These are phyloP conservation scores for Albatrellus sp. DNA, from an alignment of 1,284 basidiomycete species.

Conservation along the genomic window DNA sequence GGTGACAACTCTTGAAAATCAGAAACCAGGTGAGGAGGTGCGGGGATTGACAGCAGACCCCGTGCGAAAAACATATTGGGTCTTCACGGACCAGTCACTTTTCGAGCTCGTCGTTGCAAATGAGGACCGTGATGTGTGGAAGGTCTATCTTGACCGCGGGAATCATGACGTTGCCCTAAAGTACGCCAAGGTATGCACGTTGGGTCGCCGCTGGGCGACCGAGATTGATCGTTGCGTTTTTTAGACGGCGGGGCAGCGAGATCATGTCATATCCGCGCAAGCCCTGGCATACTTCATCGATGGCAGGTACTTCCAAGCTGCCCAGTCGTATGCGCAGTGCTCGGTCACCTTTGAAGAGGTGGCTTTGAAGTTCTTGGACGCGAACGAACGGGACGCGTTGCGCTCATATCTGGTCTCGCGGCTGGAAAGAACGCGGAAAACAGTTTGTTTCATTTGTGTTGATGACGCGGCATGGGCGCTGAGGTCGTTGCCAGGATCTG, in stretches of 20 bases:
- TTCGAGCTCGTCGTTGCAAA: slow-evolving; percentile 83
- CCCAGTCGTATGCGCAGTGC: slow-evolving; percentile 84
- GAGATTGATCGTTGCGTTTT: slow-evolving; percentile 5
- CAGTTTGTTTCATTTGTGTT: slow-evolving; percentile 33
- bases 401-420: slow-evolving; percentile 84
- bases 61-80: slow-evolving; percentile 86
- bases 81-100: slow-evolving; percentile 83
- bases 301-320: slow-evolving; percentile 81
- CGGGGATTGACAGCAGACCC: slow-evolving; percentile 73
- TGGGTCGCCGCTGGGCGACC: not conserved
- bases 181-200: slow-evolving; percentile 58
- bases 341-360: slow-evolving; percentile 90
- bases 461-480: not conserved
- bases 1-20: slow-evolving; percentile 2
- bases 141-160: slow-evolving; percentile 73
- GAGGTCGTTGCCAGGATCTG: slow-evolving; percentile 47
- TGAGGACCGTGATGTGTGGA: slow-evolving; percentile 94
- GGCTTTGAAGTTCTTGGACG: slow-evolving; percentile 82
- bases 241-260: slow-evolving; percentile 75
- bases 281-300: slow-evolving; percentile 78
- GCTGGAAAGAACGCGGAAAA: slow-evolving; percentile 71
- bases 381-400: slow-evolving; percentile 84
- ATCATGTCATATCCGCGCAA: slow-evolving; percentile 76
- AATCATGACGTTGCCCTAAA: slow-evolving; percentile 70
- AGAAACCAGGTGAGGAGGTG: slow-evolving; percentile 68